Base-by-base conservation (phyloP, 1,139 yeast species). In the Yamadazyma spencermartinsiae region DNA sequence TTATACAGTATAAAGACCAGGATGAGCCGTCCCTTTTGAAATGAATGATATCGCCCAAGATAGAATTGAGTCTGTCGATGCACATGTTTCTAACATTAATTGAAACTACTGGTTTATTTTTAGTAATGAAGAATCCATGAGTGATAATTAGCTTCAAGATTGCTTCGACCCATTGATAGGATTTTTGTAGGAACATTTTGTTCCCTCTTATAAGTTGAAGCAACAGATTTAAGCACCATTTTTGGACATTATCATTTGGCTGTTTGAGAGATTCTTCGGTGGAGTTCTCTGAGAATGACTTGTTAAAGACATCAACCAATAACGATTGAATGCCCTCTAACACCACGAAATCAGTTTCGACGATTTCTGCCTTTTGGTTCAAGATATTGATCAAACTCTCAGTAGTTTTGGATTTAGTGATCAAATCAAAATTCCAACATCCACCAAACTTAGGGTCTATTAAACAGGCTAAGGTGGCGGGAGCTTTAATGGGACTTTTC, bases 401-500 rank as follows among this genome's bases (percentile, higher is more conserved):
- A 11, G 79, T 65, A 0, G 89, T 78, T 55, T 82, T 86, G 0
- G 92, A 68, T 54, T 85, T 88, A 4, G 96, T 85, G 23, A 86
- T 58, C 44, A 77, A 72, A 58, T 92, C 98, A 61, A 90, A 89
- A 48, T 82, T 82, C 76, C 76, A 71, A 34, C 84, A 69, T 3
- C 86, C 80, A 8, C 87, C 86, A 33, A 61, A 59, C 2, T 63
- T 55, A 31, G 79, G 76, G 37, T 70, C 63, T 14, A 82, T 54
- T 11, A 87, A 55, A 7, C 72, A 62, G n/a, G 63, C 47, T 9
- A 85, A 54, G 10, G 80, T 61, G 4, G 72, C 66, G 0, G 79
- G 68, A 5, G 80, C 69, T 41, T 77, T 74, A 19, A 57, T 52
- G 4, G 76, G 70, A 31, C 69, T 56, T n/a, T 55, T 50, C 7